Percentiles rank a stretch among this genome's conserved stretches.
Evolutionary conservation across 2,329 filamentous ascomycete genomes (phyloP).

Genomic region (Calonectria crousiana): DNA sequence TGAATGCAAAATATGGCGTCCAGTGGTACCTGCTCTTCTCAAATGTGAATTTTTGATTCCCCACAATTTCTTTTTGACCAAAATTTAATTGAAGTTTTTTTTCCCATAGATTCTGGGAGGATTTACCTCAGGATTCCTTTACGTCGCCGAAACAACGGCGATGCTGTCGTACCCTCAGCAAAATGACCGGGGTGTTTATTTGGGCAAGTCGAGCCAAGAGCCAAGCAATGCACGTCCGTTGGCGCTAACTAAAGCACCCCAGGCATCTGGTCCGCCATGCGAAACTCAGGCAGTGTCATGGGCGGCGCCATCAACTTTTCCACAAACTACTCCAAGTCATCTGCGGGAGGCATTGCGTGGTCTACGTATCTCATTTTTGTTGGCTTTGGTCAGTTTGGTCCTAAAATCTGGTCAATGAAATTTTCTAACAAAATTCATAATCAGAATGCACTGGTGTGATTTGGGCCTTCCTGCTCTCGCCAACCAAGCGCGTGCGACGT

Average conservation of each 20-base stretch:
- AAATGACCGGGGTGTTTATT: constrained; percentile 49
- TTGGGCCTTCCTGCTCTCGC: constrained; percentile 23
- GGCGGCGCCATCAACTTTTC: constrained; percentile 51
- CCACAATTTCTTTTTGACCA: background rate
- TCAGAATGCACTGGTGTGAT: constrained; percentile 23
- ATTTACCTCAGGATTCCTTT: constrained; percentile 44
- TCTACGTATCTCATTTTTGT: constrained; percentile 29
- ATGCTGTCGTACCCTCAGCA: constrained; percentile 52
- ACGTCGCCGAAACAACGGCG: constrained; percentile 51
- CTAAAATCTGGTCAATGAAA: background rate
- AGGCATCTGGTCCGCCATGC: constrained; percentile 48
- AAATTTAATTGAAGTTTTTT: background rate
- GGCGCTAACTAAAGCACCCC: constrained; percentile 30
- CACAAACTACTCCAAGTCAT: constrained; percentile 36
- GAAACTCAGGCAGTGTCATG: constrained; percentile 48
- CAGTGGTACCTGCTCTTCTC: constrained; percentile 49
- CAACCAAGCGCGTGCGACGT: constrained; percentile 21
- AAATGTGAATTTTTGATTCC: constrained; percentile 28
- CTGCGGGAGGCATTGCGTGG: constrained; percentile 24
- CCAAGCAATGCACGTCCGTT: background rate
- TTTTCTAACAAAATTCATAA: background rate
- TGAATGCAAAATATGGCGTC: constrained; percentile 44
- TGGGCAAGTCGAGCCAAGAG: constrained; percentile 6
- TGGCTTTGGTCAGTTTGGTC: constrained; percentile 16
- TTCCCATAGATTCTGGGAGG: constrained; percentile 14